phyloP scores from a whole-genome alignment of 2,329 filamentous ascomycete species.

The Dendrostoma leiphaemia region DNA sequence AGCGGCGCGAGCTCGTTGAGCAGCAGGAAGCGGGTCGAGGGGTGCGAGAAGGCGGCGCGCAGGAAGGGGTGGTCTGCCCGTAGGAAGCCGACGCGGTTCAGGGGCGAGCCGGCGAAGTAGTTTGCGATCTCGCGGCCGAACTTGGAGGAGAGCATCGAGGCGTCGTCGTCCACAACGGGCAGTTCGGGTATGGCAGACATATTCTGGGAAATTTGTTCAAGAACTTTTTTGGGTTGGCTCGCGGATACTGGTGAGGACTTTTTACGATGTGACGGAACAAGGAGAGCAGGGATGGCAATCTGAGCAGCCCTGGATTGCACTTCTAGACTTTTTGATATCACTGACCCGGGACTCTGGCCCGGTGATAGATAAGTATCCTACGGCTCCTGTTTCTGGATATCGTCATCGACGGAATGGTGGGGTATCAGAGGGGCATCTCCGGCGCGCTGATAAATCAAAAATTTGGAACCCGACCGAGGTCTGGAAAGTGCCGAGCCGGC shows the following conservation, averaged over 20 bases:
- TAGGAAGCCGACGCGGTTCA: constrained; percentile 80
- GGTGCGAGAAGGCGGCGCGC: constrained; percentile 62
- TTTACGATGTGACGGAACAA: no score
- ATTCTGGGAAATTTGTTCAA: no score
- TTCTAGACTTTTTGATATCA: not conserved
- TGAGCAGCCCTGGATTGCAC: no score
- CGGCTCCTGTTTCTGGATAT: constrained; percentile 1
- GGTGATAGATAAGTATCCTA: not conserved
- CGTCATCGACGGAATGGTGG: constrained; percentile 16
- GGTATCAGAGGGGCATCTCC: constrained; percentile 11
- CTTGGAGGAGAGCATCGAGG: constrained; percentile 70
- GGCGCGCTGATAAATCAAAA: constrained; percentile 17
- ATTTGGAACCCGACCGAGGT: constrained; percentile 13
- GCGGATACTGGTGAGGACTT: no score
- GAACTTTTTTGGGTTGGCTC: no score
- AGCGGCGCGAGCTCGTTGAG: constrained; percentile 78
- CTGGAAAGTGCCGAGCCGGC: constrained; percentile 6
- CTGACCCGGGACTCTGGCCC: not conserved
- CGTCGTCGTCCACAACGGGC: constrained; percentile 43
- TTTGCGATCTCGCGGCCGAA: constrained; percentile 80
- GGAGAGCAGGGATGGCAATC: no score
- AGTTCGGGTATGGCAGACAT: constrained; percentile 38
- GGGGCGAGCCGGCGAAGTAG: constrained; percentile 76
- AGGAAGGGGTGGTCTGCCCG: constrained; percentile 71
- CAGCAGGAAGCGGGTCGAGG: constrained; percentile 69